These are phyloP conservation scores for Debaryomyces hansenii DNA, from an alignment of 805 yeast genomes.

Conservation along the genomic window DNA sequence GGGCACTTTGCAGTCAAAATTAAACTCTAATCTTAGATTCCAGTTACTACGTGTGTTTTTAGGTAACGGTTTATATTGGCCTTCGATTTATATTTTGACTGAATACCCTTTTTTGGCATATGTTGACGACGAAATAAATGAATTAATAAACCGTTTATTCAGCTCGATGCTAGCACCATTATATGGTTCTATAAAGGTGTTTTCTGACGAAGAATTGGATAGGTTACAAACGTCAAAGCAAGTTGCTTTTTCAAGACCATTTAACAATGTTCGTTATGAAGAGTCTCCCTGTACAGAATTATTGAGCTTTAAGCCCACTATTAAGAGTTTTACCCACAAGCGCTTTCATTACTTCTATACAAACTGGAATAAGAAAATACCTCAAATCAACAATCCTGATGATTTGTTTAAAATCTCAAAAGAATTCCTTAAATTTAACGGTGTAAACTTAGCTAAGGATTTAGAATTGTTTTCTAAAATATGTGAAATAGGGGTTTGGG, in stretches of 20 bases:
- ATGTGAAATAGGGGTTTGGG: conserved; percentile 55
- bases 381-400: conserved; percentile 34
- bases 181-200: conserved; percentile 23
- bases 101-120: conserved; percentile 62
- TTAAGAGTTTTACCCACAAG: conserved; percentile 21
- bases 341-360: conserved; percentile 42
- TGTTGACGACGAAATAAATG: conserved; percentile 50
- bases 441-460: conserved; percentile 52
- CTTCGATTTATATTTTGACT: conserved; percentile 57
- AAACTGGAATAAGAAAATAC: conserved; percentile 49
- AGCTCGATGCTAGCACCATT: conserved; percentile 52
- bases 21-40: conserved; percentile 22
- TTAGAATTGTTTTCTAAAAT: conserved; percentile 53
- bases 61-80: conserved; percentile 60
- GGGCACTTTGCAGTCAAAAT: conserved; percentile 14
- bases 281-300: conserved; percentile 15
- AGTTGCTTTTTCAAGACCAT: conserved; percentile 23
- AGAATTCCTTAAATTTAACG: conserved; percentile 52
- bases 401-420: conserved; percentile 50
- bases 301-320: conserved; percentile 32
- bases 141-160: conserved; percentile 49
- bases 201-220: conserved; percentile 16
- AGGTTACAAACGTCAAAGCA: conserved; percentile 22
- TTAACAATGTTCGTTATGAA: conserved; percentile 28
- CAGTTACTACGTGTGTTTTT: conserved; percentile 54